Evolutionary conservation across 208 protist genomes (phyloP).

Genomic region (Spongospora subterranea): DNA sequence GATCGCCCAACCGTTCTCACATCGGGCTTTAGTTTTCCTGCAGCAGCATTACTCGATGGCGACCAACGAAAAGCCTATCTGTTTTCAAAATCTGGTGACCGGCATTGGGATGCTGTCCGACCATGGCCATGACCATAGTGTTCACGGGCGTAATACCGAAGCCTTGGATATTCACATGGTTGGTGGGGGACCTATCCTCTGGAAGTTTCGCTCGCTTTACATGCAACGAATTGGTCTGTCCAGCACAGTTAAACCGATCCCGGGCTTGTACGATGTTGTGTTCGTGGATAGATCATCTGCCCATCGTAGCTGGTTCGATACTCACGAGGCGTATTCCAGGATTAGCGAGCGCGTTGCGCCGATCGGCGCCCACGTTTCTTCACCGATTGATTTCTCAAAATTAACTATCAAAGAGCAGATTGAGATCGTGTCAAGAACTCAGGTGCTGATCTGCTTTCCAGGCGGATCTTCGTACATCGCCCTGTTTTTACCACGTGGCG

Average conservation of each 20-base stretch:
- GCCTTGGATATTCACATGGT: not conserved
- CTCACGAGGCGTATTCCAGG: not conserved
- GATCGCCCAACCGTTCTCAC: constrained; percentile 18
- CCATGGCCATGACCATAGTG: constrained; percentile 48
- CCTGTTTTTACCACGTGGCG: constrained; percentile 14
- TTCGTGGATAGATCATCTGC: not conserved
- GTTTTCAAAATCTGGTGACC: constrained; percentile 20
- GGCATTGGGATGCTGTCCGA: constrained; percentile 50
- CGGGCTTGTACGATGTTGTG: not conserved
- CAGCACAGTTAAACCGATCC: not conserved
- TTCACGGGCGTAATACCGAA: constrained; percentile 12
- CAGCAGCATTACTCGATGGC: constrained; percentile 24
- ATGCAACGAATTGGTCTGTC: constrained; percentile 2
- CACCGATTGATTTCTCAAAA: not conserved
- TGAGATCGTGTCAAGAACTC: constrained; percentile 4
- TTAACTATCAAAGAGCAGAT: constrained; percentile 2
- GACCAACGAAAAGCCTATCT: not conserved
- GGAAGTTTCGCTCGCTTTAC: not conserved
- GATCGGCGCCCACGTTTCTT: not conserved
- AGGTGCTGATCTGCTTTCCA: constrained; percentile 11
- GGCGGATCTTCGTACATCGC: constrained; percentile 44
- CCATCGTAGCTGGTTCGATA: constrained; percentile 32
- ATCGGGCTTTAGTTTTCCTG: not conserved
- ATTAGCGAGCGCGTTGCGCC: not conserved
- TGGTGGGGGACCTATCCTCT: not conserved